Evolutionary conservation across 139 green algal species (phyloP), one percentile per base, ranked within the genome.

Genomic region (Dunaliella sp.): DNA sequence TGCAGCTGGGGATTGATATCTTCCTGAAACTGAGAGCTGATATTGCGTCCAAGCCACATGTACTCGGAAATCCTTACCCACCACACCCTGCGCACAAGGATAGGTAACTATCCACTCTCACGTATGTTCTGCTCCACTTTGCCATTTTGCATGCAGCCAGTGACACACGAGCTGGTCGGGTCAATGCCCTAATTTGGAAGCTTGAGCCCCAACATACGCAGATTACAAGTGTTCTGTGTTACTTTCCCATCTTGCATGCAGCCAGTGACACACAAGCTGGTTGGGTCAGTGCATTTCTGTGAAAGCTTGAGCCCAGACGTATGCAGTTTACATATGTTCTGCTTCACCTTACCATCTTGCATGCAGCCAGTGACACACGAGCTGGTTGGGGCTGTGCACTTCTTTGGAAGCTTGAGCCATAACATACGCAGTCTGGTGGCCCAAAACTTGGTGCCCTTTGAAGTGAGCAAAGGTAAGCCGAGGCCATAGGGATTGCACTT

Each of bases 401-500:
- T 32, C 28, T 26, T 85, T 32, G 31, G 31, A 65, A 7, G 57
- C 12, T 72, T 31, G 31, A 22, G 30, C 12, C 7, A 12, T 16
- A 32, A 36, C 3, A 3, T 78, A 16, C 73, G 73, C 73, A 36
- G 28, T 7, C 22, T 78, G 28, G 28, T 78, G 73, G 73, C 73
- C 77, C 77, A 81, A 3, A 81, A n/a, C 77, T 31, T 81, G 77
- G 32, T 81, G 77, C 77, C 77, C 31, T 30, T 81, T 57, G 32
- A 38, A 31, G 77, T 38, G 2, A 57, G 31, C 32, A 38, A 38
- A 57, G 77, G 77, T 81, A 3, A 33, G 31, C n/a, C n/a, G n/a
- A n/a, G n/a, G n/a, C n/a, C n/a, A n/a, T n/a, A n/a, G n/a, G n/a
- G n/a, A n/a, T n/a, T n/a, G n/a, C n/a, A n/a, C n/a, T n/a, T n/a